Conservation (phyloP, 371 early-diverging fungal species). For the Rhizopus delemar region DNA sequence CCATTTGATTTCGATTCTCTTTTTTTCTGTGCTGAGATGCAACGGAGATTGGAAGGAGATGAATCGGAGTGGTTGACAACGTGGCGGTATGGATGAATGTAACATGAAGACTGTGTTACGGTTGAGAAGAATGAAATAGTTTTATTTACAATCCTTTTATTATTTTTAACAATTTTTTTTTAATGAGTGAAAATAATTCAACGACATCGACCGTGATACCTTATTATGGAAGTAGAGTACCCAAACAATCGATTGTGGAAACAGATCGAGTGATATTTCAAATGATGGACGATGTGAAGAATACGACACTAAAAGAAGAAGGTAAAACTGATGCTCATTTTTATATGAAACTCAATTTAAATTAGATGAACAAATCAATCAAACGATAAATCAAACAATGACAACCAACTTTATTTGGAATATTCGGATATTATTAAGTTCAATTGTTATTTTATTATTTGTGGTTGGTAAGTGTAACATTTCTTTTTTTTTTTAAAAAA, state of each 20-base stretch:
- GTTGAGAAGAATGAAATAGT: neutral
- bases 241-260: slow-evolving; percentile 17
- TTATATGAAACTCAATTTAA: neutral
- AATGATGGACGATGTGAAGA: slow-evolving; percentile 25
- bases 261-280: slow-evolving; percentile 21
- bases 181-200: neutral
- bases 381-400: neutral
- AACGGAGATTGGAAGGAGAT: neutral
- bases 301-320: neutral
- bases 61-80: neutral
- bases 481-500: neutral
- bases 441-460: slow-evolving; percentile 20
- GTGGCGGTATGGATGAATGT: neutral
- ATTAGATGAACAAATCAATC: neutral
- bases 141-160: neutral
- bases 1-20: too few species aligned
- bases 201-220: slow-evolving; percentile 2
- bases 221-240: slow-evolving; percentile 25
- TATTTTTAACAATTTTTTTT: too few species aligned
- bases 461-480: slow-evolving; percentile 21
- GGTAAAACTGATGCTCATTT: neutral
- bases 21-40: too few species aligned
- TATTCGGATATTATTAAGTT: slow-evolving; percentile 10
- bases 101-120: neutral
- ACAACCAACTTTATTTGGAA: slow-evolving; percentile 7